Evolutionary conservation across 2,329 filamentous ascomycete genomes (phyloP).

Genomic region (Aspergillus aculeatus): DNA sequence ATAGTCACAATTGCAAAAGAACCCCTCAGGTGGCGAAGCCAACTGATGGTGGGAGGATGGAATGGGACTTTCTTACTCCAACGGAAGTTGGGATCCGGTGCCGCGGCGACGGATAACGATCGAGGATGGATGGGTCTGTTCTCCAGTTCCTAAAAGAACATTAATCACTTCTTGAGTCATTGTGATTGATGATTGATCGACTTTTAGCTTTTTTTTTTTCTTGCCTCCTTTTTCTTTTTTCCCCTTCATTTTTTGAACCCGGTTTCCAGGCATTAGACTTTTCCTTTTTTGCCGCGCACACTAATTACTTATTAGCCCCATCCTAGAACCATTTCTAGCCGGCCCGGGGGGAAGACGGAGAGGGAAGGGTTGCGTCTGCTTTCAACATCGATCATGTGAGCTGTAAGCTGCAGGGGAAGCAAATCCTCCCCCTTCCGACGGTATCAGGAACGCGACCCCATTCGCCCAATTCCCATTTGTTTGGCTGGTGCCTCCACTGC

Average conservation of each 20-base stretch:
- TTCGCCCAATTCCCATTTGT: neutral
- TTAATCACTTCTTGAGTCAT: neutral
- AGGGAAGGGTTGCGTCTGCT: neutral
- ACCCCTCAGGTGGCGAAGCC: conserved; percentile 5
- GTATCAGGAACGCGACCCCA: conserved; percentile 12
- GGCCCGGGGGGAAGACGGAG: neutral
- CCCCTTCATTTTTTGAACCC: too few species aligned
- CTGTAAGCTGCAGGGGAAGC: conserved; percentile 21
- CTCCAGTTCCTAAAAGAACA: conserved; percentile 1
- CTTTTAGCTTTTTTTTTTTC: neutral
- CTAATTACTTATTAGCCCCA: conserved; percentile 4
- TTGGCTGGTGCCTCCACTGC: conserved; percentile 6
- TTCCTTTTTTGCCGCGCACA: neutral
- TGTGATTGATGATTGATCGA: neutral
- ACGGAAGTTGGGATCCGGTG: conserved; percentile 36
- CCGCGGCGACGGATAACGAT: conserved; percentile 38
- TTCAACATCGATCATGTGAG: conserved; percentile 18
- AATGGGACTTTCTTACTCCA: conserved; percentile 15
- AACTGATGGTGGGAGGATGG: neutral
- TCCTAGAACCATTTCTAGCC: conserved; percentile 7
- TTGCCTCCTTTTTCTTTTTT: neutral
- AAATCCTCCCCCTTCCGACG: conserved; percentile 8
- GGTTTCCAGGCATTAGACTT: conserved; percentile 4
- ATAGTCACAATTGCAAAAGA: neutral
- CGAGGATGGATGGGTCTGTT: conserved; percentile 10